Evolutionary conservation across 768 basidiomycete species (phyloP).

Genomic region (Rossbeevera mucosa): DNA sequence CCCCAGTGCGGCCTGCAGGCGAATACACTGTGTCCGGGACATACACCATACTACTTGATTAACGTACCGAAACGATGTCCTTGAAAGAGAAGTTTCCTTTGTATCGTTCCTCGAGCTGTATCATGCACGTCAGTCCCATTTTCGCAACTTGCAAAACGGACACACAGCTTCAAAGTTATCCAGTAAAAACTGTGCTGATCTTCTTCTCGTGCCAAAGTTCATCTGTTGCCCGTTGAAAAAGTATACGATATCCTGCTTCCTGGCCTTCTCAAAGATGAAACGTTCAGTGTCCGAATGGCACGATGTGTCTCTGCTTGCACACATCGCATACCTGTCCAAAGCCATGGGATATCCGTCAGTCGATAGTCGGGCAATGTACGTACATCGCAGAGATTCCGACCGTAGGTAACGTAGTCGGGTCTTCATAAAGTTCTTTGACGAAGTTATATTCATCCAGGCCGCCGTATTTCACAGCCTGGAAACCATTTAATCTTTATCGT

Average conservation of each 20-base stretch:
- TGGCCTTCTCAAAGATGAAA: conserved; percentile 50
- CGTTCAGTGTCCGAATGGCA: conserved; percentile 61
- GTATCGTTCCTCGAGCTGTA: conserved; percentile 62
- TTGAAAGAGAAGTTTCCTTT: conserved; percentile 63
- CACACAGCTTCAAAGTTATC: conserved; percentile 62
- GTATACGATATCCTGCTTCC: conserved; percentile 59
- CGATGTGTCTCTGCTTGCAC: conserved; percentile 49
- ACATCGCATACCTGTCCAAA: conserved; percentile 55
- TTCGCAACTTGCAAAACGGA: conserved; percentile 2
- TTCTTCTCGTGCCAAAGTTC: conserved; percentile 54
- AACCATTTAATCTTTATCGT: conserved; percentile 3
- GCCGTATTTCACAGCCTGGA: conserved; percentile 67
- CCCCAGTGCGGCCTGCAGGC: conserved; percentile 33
- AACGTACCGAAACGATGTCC: conserved; percentile 47
- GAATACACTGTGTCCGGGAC: conserved; percentile 7
- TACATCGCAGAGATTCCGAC: conserved; percentile 64
- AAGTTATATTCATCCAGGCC: conserved; percentile 73
- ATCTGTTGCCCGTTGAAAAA: conserved; percentile 55
- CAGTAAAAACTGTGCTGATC: conserved; percentile 59
- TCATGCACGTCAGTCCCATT: background rate
- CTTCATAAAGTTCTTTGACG: conserved; percentile 61
- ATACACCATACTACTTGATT: background rate
- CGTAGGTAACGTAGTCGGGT: conserved; percentile 69
- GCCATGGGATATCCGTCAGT: background rate
- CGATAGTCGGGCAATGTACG: conserved; percentile 17